A percentile compares a stretch with the other conserved stretches of the same genome.
Evolutionary conservation across 345 rosid genomes (phyloP).

Genomic region (Melaleuca quinquenervia): DNA sequence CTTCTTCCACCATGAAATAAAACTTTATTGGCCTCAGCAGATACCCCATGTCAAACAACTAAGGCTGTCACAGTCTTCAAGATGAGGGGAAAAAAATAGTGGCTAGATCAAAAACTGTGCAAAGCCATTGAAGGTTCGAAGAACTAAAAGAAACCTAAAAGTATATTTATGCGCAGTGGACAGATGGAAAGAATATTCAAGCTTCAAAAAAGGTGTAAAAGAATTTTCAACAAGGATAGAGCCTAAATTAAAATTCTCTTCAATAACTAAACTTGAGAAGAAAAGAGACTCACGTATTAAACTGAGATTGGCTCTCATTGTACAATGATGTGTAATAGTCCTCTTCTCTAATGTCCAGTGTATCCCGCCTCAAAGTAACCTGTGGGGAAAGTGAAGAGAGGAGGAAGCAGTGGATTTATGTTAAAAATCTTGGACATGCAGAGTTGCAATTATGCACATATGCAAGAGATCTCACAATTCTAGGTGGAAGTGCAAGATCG

Average conservation of each 20-base stretch:
- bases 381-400: constrained; percentile 12
- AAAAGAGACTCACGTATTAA: constrained; percentile 49
- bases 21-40: background rate
- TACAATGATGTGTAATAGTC: constrained; percentile 83
- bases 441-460: background rate
- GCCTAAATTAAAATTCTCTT: background rate
- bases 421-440: background rate
- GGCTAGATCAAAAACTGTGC: background rate
- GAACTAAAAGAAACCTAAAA: background rate
- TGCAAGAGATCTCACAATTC: constrained; percentile 42
- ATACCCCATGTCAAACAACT: background rate
- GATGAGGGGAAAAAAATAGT: background rate
- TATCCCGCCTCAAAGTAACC: constrained; percentile 79
- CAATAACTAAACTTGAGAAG: background rate
- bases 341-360: constrained; percentile 67
- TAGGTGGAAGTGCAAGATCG: constrained; percentile 98
- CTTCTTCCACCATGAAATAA: background rate
- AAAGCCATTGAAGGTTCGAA: background rate
- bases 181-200: background rate
- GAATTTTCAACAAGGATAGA: background rate
- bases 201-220: background rate
- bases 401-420: background rate
- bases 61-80: background rate
- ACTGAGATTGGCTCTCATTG: constrained; percentile 79
- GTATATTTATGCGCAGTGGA: background rate